These are phyloP conservation scores for Peronosclerospora sorghi DNA, from an alignment of 352 stramenopile species.

Conservation along the genomic window DNA sequence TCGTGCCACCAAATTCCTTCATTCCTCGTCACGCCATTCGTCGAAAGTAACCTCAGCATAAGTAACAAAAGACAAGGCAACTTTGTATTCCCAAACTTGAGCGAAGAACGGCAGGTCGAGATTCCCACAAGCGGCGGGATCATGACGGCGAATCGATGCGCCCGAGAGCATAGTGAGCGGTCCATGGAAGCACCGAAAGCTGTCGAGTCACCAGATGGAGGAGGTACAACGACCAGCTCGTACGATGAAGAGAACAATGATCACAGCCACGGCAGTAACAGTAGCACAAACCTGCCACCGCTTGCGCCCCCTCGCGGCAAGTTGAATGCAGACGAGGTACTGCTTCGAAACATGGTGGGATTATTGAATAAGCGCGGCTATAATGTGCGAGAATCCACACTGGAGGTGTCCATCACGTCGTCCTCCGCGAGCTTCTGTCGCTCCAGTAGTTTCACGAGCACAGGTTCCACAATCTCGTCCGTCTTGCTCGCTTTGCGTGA, in stretches of 20 bases:
- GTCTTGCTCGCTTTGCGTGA: constrained; percentile 59
- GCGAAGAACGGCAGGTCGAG: too few relatives aligned
- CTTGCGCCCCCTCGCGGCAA: constrained; percentile 8
- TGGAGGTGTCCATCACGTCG: constrained; percentile 48
- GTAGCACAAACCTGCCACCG: constrained; percentile 5
- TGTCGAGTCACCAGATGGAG: too few relatives aligned
- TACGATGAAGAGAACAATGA: constrained; percentile 14
- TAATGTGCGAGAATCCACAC: constrained; percentile 59
- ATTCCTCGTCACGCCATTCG: neutral
- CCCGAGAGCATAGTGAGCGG: too few relatives aligned
- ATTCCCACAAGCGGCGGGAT: too few relatives aligned
- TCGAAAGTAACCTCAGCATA: too few relatives aligned
- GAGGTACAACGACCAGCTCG: constrained; percentile 9
- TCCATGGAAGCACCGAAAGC: too few relatives aligned
- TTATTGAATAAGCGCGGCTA: constrained; percentile 79
- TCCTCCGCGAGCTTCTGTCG: constrained; percentile 23
- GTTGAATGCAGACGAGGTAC: constrained; percentile 38
- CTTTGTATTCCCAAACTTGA: neutral
- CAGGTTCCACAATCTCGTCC: constrained; percentile 48
- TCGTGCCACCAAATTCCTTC: constrained; percentile 1
- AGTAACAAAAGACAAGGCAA: too few relatives aligned
- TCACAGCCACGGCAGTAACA: constrained; percentile 6
- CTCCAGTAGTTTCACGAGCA: constrained; percentile 49
- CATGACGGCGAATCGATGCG: too few relatives aligned
- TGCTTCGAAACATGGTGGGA: constrained; percentile 56